Conservation (phyloP, 2,329 filamentous ascomycete species). For the Ceratocystis diversiconidia region DNA sequence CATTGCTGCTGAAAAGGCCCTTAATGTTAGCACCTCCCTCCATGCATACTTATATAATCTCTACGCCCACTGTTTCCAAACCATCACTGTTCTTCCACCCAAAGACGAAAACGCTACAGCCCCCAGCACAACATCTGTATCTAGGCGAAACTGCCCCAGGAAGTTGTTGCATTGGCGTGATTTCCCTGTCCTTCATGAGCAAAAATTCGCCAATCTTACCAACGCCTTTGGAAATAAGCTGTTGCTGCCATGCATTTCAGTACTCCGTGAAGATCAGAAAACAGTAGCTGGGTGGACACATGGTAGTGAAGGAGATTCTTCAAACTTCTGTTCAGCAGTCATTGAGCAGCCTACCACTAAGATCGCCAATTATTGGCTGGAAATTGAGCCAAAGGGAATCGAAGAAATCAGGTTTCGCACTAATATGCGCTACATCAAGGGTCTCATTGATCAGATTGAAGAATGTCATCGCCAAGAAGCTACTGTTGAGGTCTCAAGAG, state of each 20-base stretch:
- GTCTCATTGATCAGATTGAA: too few relatives aligned
- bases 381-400: too few relatives aligned
- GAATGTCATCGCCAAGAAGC: too few relatives aligned
- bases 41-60: neutral
- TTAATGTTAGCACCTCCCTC: neutral
- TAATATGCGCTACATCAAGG: too few relatives aligned
- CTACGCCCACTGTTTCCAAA: neutral
- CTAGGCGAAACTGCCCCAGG: neutral
- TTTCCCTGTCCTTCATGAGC: neutral
- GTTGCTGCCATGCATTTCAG: too few relatives aligned
- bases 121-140: neutral
- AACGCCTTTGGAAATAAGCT: neutral
- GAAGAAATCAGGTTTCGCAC: fast-evolving
- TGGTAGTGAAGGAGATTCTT: too few relatives aligned
- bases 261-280: too few relatives aligned
- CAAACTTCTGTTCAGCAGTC: too few relatives aligned
- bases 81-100: neutral
- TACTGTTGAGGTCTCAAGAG: too few relatives aligned
- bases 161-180: neutral
- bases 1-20: neutral
- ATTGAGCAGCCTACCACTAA: too few relatives aligned
- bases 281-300: too few relatives aligned
- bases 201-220: neutral
- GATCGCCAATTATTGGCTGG: too few relatives aligned
- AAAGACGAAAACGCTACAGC: neutral